These are phyloP conservation scores for Lyophyllum semitale DNA, from an alignment of 768 basidiomycete species.

Conservation along the genomic window DNA sequence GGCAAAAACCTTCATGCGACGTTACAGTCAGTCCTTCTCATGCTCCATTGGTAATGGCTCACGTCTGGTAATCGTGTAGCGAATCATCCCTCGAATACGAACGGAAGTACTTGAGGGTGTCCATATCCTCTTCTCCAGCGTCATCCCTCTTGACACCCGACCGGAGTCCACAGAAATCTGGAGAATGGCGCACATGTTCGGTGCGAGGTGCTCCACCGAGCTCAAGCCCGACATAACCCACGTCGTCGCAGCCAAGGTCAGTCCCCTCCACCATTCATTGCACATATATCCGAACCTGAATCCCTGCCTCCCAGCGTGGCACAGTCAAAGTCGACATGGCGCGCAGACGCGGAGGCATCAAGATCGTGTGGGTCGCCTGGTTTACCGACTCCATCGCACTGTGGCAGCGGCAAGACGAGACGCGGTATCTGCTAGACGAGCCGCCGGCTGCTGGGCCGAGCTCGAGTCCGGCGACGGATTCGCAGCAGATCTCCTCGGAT, in stretches of 20 bases:
- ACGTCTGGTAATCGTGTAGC: conserved; percentile 39
- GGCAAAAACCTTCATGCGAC: conserved; percentile 49
- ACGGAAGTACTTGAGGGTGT: conserved; percentile 73
- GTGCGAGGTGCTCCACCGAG: conserved; percentile 78
- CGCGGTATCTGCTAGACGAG: conserved; percentile 71
- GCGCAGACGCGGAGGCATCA: conserved; percentile 70
- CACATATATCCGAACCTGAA: neutral
- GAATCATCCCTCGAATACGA: conserved; percentile 84
- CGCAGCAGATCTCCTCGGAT: conserved; percentile 61
- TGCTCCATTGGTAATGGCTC: conserved; percentile 1
- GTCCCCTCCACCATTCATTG: neutral
- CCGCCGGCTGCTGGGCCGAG: conserved; percentile 39
- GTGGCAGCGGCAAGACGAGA: conserved; percentile 85
- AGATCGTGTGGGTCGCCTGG: conserved; percentile 89
- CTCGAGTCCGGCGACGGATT: conserved; percentile 37
- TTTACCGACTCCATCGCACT: conserved; percentile 86
- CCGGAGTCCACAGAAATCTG: conserved; percentile 85
- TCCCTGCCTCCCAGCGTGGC: conserved; percentile 56
- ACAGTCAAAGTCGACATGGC: conserved; percentile 92
- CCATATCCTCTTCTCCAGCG: conserved; percentile 89
- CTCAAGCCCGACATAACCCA: conserved; percentile 75
- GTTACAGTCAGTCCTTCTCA: conserved; percentile 66
- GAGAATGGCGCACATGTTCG: conserved; percentile 85
- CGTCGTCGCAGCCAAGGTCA: conserved; percentile 87
- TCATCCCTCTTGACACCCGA: conserved; percentile 86